Conservation (phyloP, 345 rosid species). For the Aethionema arabicum region DNA sequence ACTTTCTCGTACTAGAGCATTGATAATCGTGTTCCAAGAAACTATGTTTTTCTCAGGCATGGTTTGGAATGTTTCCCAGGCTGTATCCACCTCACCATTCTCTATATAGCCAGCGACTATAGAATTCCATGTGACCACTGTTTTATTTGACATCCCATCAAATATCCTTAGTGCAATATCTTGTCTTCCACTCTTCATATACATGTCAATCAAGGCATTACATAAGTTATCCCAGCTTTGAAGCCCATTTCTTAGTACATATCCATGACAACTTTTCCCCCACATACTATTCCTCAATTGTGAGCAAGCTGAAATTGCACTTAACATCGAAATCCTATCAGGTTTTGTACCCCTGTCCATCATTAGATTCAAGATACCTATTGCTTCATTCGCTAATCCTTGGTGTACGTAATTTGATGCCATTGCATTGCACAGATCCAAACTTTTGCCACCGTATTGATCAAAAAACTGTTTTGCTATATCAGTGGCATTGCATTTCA, state of each 20-base stretch:
- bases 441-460: constrained; percentile 39
- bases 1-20: constrained; percentile 55
- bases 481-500: constrained; percentile 60
- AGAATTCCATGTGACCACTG: constrained; percentile 65
- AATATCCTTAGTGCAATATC: constrained; percentile 49
- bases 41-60: constrained; percentile 61
- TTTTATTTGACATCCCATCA: constrained; percentile 48
- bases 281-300: constrained; percentile 36
- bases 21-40: constrained; percentile 62
- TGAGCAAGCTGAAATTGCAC: constrained; percentile 57
- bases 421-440: constrained; percentile 57
- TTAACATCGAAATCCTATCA: constrained; percentile 56
- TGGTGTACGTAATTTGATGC: constrained; percentile 56
- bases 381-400: constrained; percentile 51
- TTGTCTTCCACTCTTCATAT: constrained; percentile 57
- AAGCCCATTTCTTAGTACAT: constrained; percentile 55
- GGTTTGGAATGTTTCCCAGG: constrained; percentile 47
- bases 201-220: constrained; percentile 61
- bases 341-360: constrained; percentile 44
- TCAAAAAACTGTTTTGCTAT: constrained; percentile 50
- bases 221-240: constrained; percentile 50
- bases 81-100: constrained; percentile 51
- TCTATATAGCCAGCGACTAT: constrained; percentile 49
- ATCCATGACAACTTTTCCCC: constrained; percentile 58
- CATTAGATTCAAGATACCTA: constrained; percentile 49